Evolutionary conservation across 225 moss, liverwort and hornwort species (phyloP).

Genomic region (Bryum argenteum): DNA sequence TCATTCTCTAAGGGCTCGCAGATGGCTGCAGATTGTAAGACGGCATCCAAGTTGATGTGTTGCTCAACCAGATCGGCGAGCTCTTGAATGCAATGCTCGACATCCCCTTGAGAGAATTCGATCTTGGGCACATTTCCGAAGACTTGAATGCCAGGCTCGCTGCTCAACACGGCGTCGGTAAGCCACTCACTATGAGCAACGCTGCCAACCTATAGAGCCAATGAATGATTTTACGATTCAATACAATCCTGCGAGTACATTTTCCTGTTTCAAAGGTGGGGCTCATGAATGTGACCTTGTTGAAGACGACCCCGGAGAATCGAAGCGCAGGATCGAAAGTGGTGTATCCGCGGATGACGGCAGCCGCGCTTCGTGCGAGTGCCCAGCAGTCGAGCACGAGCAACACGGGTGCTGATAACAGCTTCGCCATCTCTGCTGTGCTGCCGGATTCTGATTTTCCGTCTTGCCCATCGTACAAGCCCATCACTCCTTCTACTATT

Average conservation of each 20-base stretch:
- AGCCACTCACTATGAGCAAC: slow-evolving; percentile 60
- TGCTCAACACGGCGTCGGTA: slow-evolving; percentile 51
- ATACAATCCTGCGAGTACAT: too few relatives aligned
- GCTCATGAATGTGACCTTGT: slow-evolving; percentile 40
- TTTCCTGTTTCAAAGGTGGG: not conserved
- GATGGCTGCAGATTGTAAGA: slow-evolving; percentile 45
- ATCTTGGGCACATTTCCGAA: slow-evolving; percentile 61
- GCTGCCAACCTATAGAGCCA: slow-evolving; percentile 48
- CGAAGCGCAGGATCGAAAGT: slow-evolving; percentile 54
- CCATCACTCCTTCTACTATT: slow-evolving; percentile 75
- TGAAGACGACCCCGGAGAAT: slow-evolving; percentile 63
- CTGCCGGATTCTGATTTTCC: slow-evolving; percentile 66
- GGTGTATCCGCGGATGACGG: slow-evolving; percentile 60
- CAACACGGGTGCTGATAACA: slow-evolving; percentile 55
- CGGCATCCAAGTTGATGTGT: slow-evolving; percentile 57
- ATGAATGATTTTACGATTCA: too few relatives aligned
- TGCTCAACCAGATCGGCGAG: slow-evolving; percentile 64
- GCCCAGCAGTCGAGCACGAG: slow-evolving; percentile 65
- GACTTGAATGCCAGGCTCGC: slow-evolving; percentile 48
- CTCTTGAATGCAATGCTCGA: slow-evolving; percentile 37
- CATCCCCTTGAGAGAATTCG: slow-evolving; percentile 36
- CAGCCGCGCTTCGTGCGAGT: slow-evolving; percentile 61
- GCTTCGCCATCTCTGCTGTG: slow-evolving; percentile 70
- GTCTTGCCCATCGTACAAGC: slow-evolving; percentile 62
- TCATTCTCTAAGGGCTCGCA: slow-evolving; percentile 19